Evolutionary conservation across 106 monocot genomes (phyloP).

Genomic region (Triglochin maritima): DNA sequence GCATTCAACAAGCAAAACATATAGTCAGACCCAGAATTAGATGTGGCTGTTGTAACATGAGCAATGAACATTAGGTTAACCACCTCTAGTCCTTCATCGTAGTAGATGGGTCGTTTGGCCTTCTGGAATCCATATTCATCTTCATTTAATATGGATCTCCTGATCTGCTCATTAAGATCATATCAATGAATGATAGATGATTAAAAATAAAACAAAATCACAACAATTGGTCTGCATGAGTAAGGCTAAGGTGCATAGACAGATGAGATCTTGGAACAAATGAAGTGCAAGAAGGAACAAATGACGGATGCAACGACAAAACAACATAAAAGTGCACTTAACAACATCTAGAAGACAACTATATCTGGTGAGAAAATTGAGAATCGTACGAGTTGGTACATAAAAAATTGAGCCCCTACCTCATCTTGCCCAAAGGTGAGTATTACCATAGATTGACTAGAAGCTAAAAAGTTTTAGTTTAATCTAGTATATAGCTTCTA

Average conservation of each 20-base stretch:
- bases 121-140: constrained; percentile 74
- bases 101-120: constrained; percentile 46
- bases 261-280: too few species aligned
- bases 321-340: background rate
- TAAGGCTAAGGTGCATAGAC: too few species aligned
- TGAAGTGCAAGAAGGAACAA: too few species aligned
- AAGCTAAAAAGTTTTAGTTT: too few species aligned
- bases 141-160: constrained; percentile 70
- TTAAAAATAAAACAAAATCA: background rate
- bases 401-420: too few species aligned
- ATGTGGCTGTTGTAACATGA: background rate
- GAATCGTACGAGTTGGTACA: too few species aligned
- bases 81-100: constrained; percentile 90
- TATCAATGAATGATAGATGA: background rate
- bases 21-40: too few species aligned
- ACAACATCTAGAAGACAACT: background rate
- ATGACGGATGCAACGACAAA: too few species aligned
- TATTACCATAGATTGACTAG: too few species aligned
- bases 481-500: too few species aligned
- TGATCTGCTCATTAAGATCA: constrained; percentile 34
- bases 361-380: too few species aligned
- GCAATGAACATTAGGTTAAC: background rate
- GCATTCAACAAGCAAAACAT: background rate
- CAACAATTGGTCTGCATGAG: background rate
- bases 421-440: too few species aligned